These are phyloP conservation scores for Cryptococcus sp. DNA, from an alignment of 1,284 basidiomycete genomes.

Conservation along the genomic window DNA sequence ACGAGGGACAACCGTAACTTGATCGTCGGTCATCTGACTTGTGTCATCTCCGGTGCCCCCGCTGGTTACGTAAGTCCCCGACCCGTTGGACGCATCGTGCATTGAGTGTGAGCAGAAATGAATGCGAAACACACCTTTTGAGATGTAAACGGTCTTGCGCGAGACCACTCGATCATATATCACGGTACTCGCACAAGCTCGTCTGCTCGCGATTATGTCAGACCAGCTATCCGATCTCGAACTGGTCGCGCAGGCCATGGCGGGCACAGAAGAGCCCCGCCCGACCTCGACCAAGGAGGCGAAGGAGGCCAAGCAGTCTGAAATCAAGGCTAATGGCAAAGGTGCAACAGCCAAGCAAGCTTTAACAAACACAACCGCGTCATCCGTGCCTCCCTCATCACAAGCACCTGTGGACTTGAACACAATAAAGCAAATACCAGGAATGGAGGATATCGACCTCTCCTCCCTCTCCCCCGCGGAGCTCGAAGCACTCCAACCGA, in stretches of 20 bases:
- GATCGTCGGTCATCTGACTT: too few relatives aligned
- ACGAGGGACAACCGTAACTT: too few relatives aligned
- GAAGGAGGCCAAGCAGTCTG: too few relatives aligned
- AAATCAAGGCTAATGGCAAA: not conserved
- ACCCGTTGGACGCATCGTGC: too few relatives aligned
- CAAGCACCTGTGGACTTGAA: not conserved
- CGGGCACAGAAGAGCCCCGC: conserved; percentile 20
- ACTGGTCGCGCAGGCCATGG: conserved; percentile 48
- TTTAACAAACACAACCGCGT: not conserved
- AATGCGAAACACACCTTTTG: too few relatives aligned
- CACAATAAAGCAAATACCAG: not conserved
- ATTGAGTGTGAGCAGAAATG: too few relatives aligned
- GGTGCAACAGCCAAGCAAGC: not conserved
- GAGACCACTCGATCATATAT: too few relatives aligned
- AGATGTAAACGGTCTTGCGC: too few relatives aligned
- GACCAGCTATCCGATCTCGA: conserved; percentile 47
- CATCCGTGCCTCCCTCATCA: not conserved
- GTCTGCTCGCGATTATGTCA: conserved; percentile 3
- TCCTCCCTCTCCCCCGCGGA: conserved; percentile 27
- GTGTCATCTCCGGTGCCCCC: too few relatives aligned
- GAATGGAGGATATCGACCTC: conserved; percentile 25
- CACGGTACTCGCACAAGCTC: too few relatives aligned
- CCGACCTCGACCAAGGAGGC: not conserved
- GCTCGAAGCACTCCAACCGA: conserved; percentile 27
- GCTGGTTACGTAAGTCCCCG: too few relatives aligned